A percentile compares a stretch with the other conserved stretches of the same genome.
phyloP scores from a whole-genome alignment of 1,284 basidiomycete genomes.

The Moesziomyces antarcticus region DNA sequence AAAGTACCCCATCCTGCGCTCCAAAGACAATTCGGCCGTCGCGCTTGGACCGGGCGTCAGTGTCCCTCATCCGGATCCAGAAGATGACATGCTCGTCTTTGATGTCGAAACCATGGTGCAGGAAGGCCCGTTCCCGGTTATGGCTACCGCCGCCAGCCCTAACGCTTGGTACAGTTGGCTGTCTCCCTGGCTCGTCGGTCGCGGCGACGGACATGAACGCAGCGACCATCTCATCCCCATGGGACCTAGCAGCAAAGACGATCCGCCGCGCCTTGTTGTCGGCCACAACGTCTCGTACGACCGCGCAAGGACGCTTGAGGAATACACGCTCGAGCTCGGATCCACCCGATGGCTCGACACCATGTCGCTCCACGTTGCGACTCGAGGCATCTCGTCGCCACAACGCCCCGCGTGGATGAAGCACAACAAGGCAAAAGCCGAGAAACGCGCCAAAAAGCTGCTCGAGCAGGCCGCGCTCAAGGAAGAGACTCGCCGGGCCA shows the following conservation, averaged over 20 bases:
- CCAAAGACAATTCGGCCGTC: conserved; percentile 37
- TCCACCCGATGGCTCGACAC: conserved; percentile 90
- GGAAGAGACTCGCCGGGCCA: conserved; percentile 65
- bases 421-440: conserved; percentile 75
- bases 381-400: conserved; percentile 92
- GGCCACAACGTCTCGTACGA: conserved; percentile 98
- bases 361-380: conserved; percentile 92
- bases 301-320: conserved; percentile 82
- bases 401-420: conserved; percentile 93
- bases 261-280: conserved; percentile 76
- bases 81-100: conserved; percentile 83
- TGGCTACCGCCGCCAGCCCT: conserved; percentile 86
- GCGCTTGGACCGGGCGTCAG: conserved; percentile 56
- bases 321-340: conserved; percentile 80
- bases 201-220: conserved; percentile 70
- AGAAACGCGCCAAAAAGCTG: conserved; percentile 70
- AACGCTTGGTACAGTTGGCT: conserved; percentile 96
- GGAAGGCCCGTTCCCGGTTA: conserved; percentile 82
- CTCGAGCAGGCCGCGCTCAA: conserved; percentile 57
- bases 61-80: conserved; percentile 68
- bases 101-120: conserved; percentile 94
- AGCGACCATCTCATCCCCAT: conserved; percentile 82
- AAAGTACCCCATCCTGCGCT: conserved; percentile 75
- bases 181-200: conserved; percentile 87
- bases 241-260: conserved; percentile 63